A percentile compares a stretch with the other conserved stretches of the same genome.
Evolutionary conservation across 176 grass and related monocot species (phyloP).

Genomic region (maize (Zea mays)): Zm-B73-REFERENCE-NAM-5.0 NC_050103.1:119990501-119991000

Average conservation of each 20-base stretch:
- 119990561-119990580: neutral
- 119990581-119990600: conserved; percentile 58
- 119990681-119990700: conserved; percentile 74
- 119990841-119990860: conserved; percentile 70
- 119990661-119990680: conserved; percentile 99
- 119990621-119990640: conserved; percentile 76
- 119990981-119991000: conserved; percentile 62
- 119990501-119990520: conserved; percentile 14
- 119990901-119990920: conserved; percentile 79
- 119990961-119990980: conserved; percentile 89
- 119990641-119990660: conserved; percentile 99
- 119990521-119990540: neutral
- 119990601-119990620: conserved; percentile 54
- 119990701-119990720: conserved; percentile 86
- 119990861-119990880: conserved; percentile 76
- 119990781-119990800: conserved; percentile 83
- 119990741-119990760: conserved; percentile 95
- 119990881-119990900: conserved; percentile 74
- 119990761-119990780: conserved; percentile 98
- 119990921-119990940: conserved; percentile 56
- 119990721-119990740: conserved; percentile 60
- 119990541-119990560: neutral
- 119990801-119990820: conserved; percentile 68
- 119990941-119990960: conserved; percentile 60
- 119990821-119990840: conserved; percentile 89